Conservation (phyloP, 192 early-diverging fungal genomes). For the Coemansia aciculifera region DNA sequence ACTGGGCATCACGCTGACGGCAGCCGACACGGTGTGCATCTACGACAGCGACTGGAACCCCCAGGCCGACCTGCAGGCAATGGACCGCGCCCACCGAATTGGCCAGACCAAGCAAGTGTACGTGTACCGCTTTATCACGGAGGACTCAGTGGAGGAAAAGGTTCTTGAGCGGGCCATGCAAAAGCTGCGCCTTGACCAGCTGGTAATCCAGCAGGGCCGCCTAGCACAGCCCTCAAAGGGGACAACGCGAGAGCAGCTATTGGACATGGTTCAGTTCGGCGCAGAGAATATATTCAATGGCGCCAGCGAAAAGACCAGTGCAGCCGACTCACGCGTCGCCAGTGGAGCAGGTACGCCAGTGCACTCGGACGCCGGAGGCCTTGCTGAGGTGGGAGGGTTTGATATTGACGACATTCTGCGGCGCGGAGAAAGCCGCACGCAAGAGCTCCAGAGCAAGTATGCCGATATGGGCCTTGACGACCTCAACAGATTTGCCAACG, state of each 20-base stretch:
- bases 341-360: conserved; percentile 38
- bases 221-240: conserved; percentile 70
- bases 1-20: conserved; percentile 94
- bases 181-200: conserved; percentile 92
- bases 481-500: conserved; percentile 82
- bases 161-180: conserved; percentile 96
- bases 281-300: conserved; percentile 80
- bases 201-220: conserved; percentile 98
- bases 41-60: conserved; percentile 98
- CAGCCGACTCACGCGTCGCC: conserved; percentile 24
- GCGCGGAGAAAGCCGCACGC: conserved; percentile 84
- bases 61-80: conserved; percentile 87
- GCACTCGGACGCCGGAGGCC: conserved; percentile 46
- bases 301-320: conserved; percentile 18
- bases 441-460: conserved; percentile 87
- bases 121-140: conserved; percentile 94
- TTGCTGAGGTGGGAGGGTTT: conserved; percentile 19
- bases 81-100: conserved; percentile 98
- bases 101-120: conserved; percentile 98
- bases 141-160: conserved; percentile 98
- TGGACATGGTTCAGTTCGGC: conserved; percentile 97
- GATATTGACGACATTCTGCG: conserved; percentile 84
- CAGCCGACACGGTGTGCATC: conserved; percentile 94
- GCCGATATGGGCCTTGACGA: conserved; percentile 90
- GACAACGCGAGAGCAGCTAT: conserved; percentile 58